phyloP scores from a whole-genome alignment of 1,284 basidiomycete species.

The Puccinia coronata region DNA sequence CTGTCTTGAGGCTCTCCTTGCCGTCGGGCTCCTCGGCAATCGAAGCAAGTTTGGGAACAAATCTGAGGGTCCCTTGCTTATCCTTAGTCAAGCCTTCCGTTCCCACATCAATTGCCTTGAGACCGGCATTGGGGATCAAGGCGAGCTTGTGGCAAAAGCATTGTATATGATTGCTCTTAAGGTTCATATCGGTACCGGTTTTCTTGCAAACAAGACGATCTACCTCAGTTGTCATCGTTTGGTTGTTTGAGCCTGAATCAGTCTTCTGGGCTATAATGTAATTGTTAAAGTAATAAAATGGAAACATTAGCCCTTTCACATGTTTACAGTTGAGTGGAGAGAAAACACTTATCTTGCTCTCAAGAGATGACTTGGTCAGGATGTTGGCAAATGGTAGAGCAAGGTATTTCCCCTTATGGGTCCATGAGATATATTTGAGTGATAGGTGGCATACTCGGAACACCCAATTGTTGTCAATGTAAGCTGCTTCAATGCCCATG shows the following conservation, averaged over 20 bases:
- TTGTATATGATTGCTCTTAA: not conserved
- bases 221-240: conserved; percentile 13
- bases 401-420: conserved; percentile 11
- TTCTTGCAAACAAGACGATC: not conserved
- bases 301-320: not conserved
- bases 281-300: not conserved
- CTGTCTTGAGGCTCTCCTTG: too few relatives aligned
- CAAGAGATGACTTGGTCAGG: not conserved
- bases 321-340: not conserved
- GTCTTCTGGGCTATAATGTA: conserved; percentile 6
- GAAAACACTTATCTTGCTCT: conserved; percentile 16
- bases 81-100: not conserved
- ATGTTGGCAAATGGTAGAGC: conserved; percentile 17
- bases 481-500: conserved; percentile 10
- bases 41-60: not conserved
- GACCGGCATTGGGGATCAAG: conserved; percentile 7
- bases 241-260: conserved; percentile 22
- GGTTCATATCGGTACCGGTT: not conserved
- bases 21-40: not conserved
- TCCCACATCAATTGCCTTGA: not conserved
- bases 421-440: conserved; percentile 1
- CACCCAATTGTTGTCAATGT: not conserved
- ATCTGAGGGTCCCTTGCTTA: not conserved
- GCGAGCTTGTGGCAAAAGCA: conserved; percentile 25
- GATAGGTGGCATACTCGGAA: not conserved